phyloP scores from a whole-genome alignment of 345 rosid genomes.

The Aegle marmelos region DNA sequence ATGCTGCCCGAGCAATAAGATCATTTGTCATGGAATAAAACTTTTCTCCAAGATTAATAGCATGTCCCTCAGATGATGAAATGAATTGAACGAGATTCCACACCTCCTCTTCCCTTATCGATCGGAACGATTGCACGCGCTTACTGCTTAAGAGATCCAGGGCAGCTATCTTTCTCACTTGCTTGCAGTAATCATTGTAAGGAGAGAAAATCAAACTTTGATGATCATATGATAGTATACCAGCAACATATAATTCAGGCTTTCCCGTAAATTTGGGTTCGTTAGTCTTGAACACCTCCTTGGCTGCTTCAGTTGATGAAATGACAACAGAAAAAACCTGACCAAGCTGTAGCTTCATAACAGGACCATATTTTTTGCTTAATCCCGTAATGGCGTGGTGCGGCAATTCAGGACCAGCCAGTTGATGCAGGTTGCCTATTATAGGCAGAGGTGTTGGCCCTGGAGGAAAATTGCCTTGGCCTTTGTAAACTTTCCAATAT shows the following conservation, averaged over 20 bases:
- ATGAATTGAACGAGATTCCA: constrained; percentile 9
- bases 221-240: not conserved
- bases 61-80: not conserved
- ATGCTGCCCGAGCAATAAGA: not conserved
- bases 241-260: constrained; percentile 3
- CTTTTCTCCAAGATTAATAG: not conserved
- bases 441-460: not conserved
- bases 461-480: constrained; percentile 1
- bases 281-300: constrained; percentile 9
- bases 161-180: not conserved
- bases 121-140: not conserved
- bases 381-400: no score
- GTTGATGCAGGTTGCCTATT: no score
- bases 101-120: constrained; percentile 13
- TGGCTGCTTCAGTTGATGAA: constrained; percentile 11
- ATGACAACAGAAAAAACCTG: no score
- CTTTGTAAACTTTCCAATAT: not conserved
- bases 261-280: not conserved
- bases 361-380: no score
- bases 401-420: no score
- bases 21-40: not conserved
- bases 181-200: constrained; percentile 2
- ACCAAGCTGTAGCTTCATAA: no score
- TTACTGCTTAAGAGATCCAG: not conserved
- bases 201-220: constrained; percentile 10